Conservation (phyloP, 345 rosid genomes). For the Aquilaria yunnanensis region DNA sequence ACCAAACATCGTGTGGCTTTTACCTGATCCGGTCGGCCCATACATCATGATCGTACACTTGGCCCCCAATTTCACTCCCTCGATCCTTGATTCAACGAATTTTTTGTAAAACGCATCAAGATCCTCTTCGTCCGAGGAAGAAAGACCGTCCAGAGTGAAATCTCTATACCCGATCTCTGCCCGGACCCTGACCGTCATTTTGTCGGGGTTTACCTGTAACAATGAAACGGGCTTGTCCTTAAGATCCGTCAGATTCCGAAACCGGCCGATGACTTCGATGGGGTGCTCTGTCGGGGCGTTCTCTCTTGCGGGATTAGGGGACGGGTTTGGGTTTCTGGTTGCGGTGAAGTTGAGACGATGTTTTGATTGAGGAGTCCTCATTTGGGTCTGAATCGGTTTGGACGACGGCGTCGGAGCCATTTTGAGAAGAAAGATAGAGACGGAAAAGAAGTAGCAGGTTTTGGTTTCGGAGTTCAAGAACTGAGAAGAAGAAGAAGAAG, state of each 20-base stretch:
- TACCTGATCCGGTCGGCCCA: constrained; percentile 96
- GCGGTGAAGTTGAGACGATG: constrained; percentile 59
- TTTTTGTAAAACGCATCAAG: constrained; percentile 65
- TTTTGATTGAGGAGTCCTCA: constrained; percentile 70
- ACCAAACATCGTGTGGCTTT: constrained; percentile 96
- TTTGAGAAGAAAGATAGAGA: constrained; percentile 8
- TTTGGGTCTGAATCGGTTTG: constrained; percentile 32
- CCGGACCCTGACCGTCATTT: constrained; percentile 57
- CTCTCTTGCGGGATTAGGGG: constrained; percentile 49
- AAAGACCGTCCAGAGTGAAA: constrained; percentile 81
- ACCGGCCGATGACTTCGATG: constrained; percentile 79
- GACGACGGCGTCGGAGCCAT: constrained; percentile 90
- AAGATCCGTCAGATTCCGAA: constrained; percentile 56
- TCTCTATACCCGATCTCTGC: constrained; percentile 88
- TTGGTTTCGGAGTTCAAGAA: neutral
- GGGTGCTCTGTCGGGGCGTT: constrained; percentile 65
- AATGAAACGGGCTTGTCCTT: constrained; percentile 53
- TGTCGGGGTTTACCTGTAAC: constrained; percentile 55
- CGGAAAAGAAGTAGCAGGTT: neutral
- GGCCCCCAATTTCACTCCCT: constrained; percentile 68
- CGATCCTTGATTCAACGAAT: constrained; percentile 67
- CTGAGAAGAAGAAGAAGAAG: constrained; percentile 12
- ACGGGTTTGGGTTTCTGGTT: constrained; percentile 30
- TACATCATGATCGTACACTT: constrained; percentile 96
- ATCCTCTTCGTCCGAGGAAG: constrained; percentile 76